Conservation (phyloP, 306 rosid species). For the Vigna mungo region DNA sequence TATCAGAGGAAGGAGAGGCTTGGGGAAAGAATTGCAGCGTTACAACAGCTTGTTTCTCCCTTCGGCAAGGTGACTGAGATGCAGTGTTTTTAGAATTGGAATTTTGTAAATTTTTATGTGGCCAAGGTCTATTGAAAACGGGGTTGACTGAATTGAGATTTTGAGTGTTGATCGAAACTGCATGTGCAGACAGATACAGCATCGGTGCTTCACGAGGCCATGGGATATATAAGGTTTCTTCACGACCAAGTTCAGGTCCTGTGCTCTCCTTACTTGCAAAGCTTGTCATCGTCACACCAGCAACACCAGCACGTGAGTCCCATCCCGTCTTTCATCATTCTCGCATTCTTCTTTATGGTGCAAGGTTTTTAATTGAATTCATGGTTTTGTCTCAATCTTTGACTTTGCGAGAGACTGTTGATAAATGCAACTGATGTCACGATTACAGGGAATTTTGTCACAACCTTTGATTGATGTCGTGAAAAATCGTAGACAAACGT, state of each 20-base stretch:
- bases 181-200: conserved; percentile 90
- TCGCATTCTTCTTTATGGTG: conserved; percentile 18
- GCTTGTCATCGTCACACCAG: conserved; percentile 43
- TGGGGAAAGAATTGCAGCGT: conserved; percentile 76
- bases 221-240: conserved; percentile 87
- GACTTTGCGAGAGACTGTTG: not conserved
- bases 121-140: not conserved
- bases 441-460: not conserved
- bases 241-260: conserved; percentile 92
- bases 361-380: not conserved
- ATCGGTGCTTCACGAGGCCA: conserved; percentile 94
- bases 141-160: conserved; percentile 24
- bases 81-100: not conserved
- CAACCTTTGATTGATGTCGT: not conserved
- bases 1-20: conserved; percentile 82
- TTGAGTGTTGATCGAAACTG: conserved; percentile 39
- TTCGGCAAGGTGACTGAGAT: conserved; percentile 77
- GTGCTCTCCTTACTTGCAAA: conserved; percentile 83
- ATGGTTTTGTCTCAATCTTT: not conserved
- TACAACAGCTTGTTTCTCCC: conserved; percentile 95
- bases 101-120: conserved; percentile 5
- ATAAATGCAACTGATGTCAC: not conserved
- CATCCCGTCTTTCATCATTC: not conserved
- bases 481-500: not conserved
- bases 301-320: conserved; percentile 55